Percentiles rank a stretch among this genome's conserved stretches.
Conservation (phyloP, 352 stramenopile genomes). For the Phytophthora multivora region DNA sequence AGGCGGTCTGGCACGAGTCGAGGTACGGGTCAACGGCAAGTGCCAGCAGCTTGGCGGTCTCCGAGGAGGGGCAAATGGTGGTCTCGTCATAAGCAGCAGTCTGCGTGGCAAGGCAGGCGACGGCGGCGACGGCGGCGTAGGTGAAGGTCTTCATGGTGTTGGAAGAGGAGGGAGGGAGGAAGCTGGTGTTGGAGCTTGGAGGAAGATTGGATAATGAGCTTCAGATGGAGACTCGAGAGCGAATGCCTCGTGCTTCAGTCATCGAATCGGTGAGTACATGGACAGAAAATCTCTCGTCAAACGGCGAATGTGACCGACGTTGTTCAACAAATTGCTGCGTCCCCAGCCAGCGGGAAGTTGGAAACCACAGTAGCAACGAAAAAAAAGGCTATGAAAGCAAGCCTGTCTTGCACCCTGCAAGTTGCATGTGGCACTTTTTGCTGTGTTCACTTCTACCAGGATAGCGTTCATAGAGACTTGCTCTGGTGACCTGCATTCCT, state of each 20-base stretch:
- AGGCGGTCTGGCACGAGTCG: slow-evolving; percentile 28
- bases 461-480: slow-evolving; percentile 4
- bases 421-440: slow-evolving; percentile 9
- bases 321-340: neutral
- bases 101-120: slow-evolving; percentile 32
- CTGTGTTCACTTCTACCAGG: slow-evolving; percentile 17
- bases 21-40: slow-evolving; percentile 30
- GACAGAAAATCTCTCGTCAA: slow-evolving; percentile 6
- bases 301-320: slow-evolving; percentile 10
- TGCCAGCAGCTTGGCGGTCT: slow-evolving; percentile 37
- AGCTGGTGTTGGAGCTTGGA: slow-evolving; percentile 40
- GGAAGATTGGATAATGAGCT: slow-evolving; percentile 47
- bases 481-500: neutral
- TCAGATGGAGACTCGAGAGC: neutral
- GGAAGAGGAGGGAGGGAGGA: slow-evolving; percentile 9
- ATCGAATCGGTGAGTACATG: too few species aligned
- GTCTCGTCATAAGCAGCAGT: slow-evolving; percentile 36
- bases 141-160: slow-evolving; percentile 50
- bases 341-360: neutral
- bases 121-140: slow-evolving; percentile 22
- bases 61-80: slow-evolving; percentile 29
- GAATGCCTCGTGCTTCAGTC: neutral
- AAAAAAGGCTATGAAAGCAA: too few species aligned
- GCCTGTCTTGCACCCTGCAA: too few species aligned
- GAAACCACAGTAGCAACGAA: too few species aligned